Base-by-base conservation (phyloP, 306 rosid genomes). In the Corylus avellana region DNA sequence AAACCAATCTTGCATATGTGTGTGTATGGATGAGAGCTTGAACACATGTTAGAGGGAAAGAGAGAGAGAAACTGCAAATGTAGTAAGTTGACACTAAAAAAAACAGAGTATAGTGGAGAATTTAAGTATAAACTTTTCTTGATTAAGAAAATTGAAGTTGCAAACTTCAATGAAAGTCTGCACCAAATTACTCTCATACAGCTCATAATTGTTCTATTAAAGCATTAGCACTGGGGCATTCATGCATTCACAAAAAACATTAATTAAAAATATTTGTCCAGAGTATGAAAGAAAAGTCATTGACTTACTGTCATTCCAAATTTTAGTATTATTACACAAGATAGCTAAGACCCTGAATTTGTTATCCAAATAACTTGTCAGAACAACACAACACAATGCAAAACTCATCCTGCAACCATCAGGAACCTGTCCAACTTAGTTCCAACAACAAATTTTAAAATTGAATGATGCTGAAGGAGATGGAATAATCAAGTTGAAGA, bases 401-500 rank as follows among this genome's bases (percentile, higher is more conserved):
- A 42, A 6, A 2, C 20, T 63, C 48, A 53, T 63, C 67, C 42
- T 37, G 54, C 78, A 69, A 56, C 35, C 72, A 63, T 37, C 77
- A 63, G 75, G 49, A 54, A 62, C 74, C 61, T 80, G 72, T 75
- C 81, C 53, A 32, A 69, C 63, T 68, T 75, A 55, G n/a, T 69
- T 53, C n/a, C 25, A 73, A 29, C 50, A 69, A 59, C 75, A 59
- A 46, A 69, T 63, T 80, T 83, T 48, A 55, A 46, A 78, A 84
- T 51, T 49, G 75, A 80, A 84, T 71, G 57, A 47, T n/a, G 7
- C 27, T 44, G 25, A 72, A 79, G 64, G 70, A 78, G 47, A 20
- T 25, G 50, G 4, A 74, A 46, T 77, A 48, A 55, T 51, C 50
- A 59, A 42, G 50, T 73, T 20, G 78, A 77, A 62, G 82, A 75